Evolutionary conservation across 176 grass and related monocot genomes (phyloP).

Genomic region (Paspalum notatum): DNA sequence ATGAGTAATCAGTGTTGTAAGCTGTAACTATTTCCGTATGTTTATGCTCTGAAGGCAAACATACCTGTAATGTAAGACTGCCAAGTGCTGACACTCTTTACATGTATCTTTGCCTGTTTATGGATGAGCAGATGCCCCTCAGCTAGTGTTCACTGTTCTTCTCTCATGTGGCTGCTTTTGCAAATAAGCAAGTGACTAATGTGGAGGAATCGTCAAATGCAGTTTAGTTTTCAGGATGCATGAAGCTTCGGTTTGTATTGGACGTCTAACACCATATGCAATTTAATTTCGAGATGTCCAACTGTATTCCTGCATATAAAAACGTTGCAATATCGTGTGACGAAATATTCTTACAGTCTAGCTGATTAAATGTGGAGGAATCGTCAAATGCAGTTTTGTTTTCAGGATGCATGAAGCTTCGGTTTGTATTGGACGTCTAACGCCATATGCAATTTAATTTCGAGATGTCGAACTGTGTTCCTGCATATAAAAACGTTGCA

Average conservation of each 20-base stretch:
- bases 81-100: slow-evolving; percentile 32
- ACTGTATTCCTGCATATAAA: not conserved
- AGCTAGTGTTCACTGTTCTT: not conserved
- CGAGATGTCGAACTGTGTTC: too few relatives aligned
- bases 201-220: not conserved
- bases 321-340: not conserved
- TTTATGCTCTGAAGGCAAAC: slow-evolving; percentile 48
- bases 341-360: too few relatives aligned
- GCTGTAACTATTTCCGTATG: slow-evolving; percentile 51
- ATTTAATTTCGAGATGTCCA: too few relatives aligned
- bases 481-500: not conserved
- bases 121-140: slow-evolving; percentile 23
- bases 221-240: not conserved
- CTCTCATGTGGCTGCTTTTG: not conserved
- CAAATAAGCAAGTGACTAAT: not conserved
- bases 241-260: not conserved
- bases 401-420: not conserved
- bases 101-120: slow-evolving; percentile 47
- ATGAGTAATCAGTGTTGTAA: slow-evolving; percentile 44
- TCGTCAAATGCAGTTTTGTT: not conserved
- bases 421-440: not conserved
- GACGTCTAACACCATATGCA: not conserved
- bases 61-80: slow-evolving; percentile 41
- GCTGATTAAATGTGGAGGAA: not conserved
- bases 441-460: not conserved